A percentile compares a stretch with the other conserved stretches of the same genome.
These are phyloP conservation scores for Albatrellus ellisii DNA, from an alignment of 768 basidiomycete genomes.

Conservation along the genomic window DNA sequence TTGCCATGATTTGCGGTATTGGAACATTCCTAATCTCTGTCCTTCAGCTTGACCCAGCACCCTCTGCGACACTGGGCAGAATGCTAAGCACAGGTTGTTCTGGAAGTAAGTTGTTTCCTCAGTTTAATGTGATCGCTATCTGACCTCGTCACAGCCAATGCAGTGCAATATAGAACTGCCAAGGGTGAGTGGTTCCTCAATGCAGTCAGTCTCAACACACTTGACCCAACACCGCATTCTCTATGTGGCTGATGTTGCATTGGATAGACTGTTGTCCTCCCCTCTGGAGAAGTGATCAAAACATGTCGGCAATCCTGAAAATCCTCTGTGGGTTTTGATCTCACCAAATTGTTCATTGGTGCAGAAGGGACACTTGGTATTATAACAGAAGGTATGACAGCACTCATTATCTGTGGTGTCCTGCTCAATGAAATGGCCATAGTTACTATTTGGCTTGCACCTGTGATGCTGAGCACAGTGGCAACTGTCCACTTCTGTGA, in stretches of 20 bases:
- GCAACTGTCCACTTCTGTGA: slow-evolving; percentile 74
- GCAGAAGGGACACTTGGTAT: slow-evolving; percentile 78
- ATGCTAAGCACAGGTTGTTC: slow-evolving; percentile 83
- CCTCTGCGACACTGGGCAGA: slow-evolving; percentile 72
- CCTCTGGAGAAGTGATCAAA: slow-evolving; percentile 83
- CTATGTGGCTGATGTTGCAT: not conserved
- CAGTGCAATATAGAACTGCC: slow-evolving; percentile 79
- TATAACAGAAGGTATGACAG: slow-evolving; percentile 58
- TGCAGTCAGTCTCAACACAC: slow-evolving; percentile 36
- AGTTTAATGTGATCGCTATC: not conserved
- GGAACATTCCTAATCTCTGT: not conserved
- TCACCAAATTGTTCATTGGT: slow-evolving; percentile 78
- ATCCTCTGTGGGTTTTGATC: slow-evolving; percentile 79
- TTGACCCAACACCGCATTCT: too few species aligned
- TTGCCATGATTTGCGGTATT: not conserved
- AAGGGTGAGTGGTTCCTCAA: slow-evolving; percentile 88
- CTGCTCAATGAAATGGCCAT: not conserved
- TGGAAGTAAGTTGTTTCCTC: slow-evolving; percentile 42
- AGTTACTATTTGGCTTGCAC: slow-evolving; percentile 76
- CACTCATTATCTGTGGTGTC: not conserved
- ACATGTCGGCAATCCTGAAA: slow-evolving; percentile 70
- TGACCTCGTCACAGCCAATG: slow-evolving; percentile 40
- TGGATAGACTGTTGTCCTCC: slow-evolving; percentile 72
- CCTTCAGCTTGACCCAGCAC: slow-evolving; percentile 66
- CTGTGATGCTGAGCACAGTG: slow-evolving; percentile 68